These are phyloP conservation scores for Elsinoe ampelina DNA, from an alignment of 2,329 filamentous ascomycete genomes.

Conservation along the genomic window DNA sequence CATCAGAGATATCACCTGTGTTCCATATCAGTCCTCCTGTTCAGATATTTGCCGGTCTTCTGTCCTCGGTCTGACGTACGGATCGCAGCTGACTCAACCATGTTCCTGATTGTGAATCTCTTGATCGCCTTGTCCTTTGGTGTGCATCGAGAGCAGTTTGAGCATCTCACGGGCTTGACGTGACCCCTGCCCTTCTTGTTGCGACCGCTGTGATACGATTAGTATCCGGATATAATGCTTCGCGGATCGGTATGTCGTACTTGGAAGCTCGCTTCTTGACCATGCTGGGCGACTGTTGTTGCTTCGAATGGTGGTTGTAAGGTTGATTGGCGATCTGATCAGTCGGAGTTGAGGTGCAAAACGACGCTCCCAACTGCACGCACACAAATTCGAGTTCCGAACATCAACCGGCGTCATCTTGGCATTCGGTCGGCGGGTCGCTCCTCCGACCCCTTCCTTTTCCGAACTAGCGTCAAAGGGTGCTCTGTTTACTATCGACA, in stretches of 20 bases:
- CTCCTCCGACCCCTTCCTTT: background rate
- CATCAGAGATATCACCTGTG: constrained; percentile 98
- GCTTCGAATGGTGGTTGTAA: constrained; percentile 2
- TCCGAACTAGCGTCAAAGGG: background rate
- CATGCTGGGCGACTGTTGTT: constrained; percentile 47
- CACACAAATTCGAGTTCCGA: constrained; percentile 11
- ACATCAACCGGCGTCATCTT: background rate
- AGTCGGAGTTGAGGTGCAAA: background rate
- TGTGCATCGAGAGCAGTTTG: constrained; percentile 71
- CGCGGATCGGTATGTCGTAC: constrained; percentile 39
- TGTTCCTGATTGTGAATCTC: constrained; percentile 99
- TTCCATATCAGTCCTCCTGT: background rate
- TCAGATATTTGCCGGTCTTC: background rate
- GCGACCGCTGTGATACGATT: constrained; percentile 61
- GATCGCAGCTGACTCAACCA: constrained; percentile 99
- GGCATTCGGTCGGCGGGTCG: background rate
- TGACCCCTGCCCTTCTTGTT: constrained; percentile 99
- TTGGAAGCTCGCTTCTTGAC: constrained; percentile 70
- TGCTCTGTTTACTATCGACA: constrained; percentile 11
- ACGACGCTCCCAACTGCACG: background rate
- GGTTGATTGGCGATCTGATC: constrained; percentile 2
- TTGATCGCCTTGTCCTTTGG: constrained; percentile 99
- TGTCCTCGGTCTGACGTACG: constrained; percentile 57
- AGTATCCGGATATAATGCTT: constrained; percentile 21
- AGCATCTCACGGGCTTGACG: constrained; percentile 97